Evolutionary conservation across 1,284 basidiomycete genomes (phyloP), one percentile per base, ranked within the genome.

Genomic region (Papiliotrema terrestris): DNA sequence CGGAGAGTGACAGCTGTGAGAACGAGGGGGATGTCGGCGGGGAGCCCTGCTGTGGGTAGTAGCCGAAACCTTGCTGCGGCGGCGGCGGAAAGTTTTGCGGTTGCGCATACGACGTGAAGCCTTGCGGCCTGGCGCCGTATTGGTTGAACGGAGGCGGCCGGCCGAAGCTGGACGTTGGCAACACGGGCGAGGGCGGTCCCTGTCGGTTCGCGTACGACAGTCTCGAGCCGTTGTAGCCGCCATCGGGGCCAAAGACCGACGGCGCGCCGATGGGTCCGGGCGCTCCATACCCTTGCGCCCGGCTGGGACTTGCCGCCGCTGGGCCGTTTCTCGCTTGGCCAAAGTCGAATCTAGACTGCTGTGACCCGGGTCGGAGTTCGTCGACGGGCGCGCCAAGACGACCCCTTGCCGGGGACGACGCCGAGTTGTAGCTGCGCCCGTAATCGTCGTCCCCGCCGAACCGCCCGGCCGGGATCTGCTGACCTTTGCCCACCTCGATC

Each of bases 1-100:
- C 90, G 25, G 77, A 86, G 71, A 62, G 78, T 25, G 63, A 76
- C 49, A 67, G 57, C 13, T 69, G 69, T 11, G 70, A 72, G 58
- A 70, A 73, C 45, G 66, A 51, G 36, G 71, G 71, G 1, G 66
- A 71, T 17, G 61, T 63, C 46, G 56, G 62, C 47, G 67, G 42
- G 35, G 65, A 49, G n/a, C 60, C 39, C 35, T 60, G 45, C 8
- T 51, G 50, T 35, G 52, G 36, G 6, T 48, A 51, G 32, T 48
- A 52, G 13, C 9, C 20, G 19, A 19, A 36, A 36, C 22, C 17
- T 26, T 29, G 26, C 25, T 29, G 23, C 25, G 45, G 45, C 25
- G 29, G 25, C 17, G 15, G 45, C 8, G 25, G 45, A 25, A 35
- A 49, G 35, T 4, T 37, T 13, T 32, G 48, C 19, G 32, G 17